phyloP scores from a whole-genome alignment of 257 asterid species.

The Paulownia fortunei region DNA sequence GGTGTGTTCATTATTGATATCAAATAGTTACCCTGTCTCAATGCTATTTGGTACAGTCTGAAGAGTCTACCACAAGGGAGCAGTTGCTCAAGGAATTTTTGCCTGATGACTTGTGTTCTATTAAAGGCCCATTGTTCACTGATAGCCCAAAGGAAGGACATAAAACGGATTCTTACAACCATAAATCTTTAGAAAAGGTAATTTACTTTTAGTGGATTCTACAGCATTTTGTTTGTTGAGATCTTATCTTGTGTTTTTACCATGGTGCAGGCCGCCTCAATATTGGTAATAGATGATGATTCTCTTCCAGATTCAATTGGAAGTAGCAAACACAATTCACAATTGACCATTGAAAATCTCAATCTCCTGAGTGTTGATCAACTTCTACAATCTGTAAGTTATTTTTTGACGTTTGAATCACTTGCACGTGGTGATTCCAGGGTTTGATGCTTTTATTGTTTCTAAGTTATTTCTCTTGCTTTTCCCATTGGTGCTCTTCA shows the following conservation, averaged over 20 bases:
- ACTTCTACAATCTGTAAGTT: constrained; percentile 89
- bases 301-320: constrained; percentile 48
- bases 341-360: constrained; percentile 52
- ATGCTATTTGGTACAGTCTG: constrained; percentile 55
- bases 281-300: constrained; percentile 49
- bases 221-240: constrained; percentile 13
- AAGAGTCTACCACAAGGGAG: constrained; percentile 51
- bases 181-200: constrained; percentile 53
- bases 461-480: too few relatives aligned
- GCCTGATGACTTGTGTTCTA: constrained; percentile 68
- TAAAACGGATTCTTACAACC: constrained; percentile 40
- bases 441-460: too few relatives aligned
- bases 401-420: not conserved
- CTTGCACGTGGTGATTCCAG: not conserved
- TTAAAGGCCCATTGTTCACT: constrained; percentile 51
- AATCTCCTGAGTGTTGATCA: constrained; percentile 81
- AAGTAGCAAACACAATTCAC: constrained; percentile 42
- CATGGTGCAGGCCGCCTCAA: constrained; percentile 56
- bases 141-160: constrained; percentile 45
- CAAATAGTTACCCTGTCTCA: not conserved
- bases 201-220: too few relatives aligned
- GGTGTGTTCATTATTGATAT: constrained; percentile 2
- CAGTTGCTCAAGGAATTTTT: constrained; percentile 72
- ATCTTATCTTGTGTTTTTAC: constrained; percentile 30
- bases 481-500: too few relatives aligned